phyloP scores from a whole-genome alignment of 2,329 filamentous ascomycete genomes.

The Fusarium bactridioides region DNA sequence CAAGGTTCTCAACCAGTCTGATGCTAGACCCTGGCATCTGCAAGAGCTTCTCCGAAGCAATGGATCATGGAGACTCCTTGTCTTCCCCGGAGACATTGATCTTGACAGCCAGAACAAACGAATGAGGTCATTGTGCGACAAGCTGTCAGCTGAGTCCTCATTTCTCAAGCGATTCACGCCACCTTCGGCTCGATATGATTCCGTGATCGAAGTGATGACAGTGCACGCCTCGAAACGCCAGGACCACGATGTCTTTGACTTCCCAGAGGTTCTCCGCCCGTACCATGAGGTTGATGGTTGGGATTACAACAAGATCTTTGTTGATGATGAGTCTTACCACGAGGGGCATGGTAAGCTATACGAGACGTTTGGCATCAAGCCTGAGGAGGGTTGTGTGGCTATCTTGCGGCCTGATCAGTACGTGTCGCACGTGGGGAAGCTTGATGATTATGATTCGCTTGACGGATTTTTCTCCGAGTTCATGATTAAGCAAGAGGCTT shows the following conservation, averaged over 20 bases:
- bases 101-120: neutral
- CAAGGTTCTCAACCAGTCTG: conserved; percentile 67
- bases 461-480: neutral
- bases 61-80: conserved; percentile 65
- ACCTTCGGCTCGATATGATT: conserved; percentile 20
- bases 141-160: conserved; percentile 8
- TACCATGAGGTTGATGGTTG: conserved; percentile 58
- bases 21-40: conserved; percentile 65
- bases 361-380: conserved; percentile 64
- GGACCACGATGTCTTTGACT: conserved; percentile 52
- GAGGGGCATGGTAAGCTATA: conserved; percentile 62
- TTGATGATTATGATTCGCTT: conserved; percentile 43
- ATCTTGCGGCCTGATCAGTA: conserved; percentile 74
- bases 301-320: conserved; percentile 65
- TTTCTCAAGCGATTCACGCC: neutral
- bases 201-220: conserved; percentile 66
- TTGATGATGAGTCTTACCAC: conserved; percentile 62
- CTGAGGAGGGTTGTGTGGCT: conserved; percentile 61
- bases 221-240: conserved; percentile 63
- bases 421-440: conserved; percentile 55
- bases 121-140: conserved; percentile 47
- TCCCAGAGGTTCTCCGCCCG: conserved; percentile 56
- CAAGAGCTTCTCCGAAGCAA: conserved; percentile 53
- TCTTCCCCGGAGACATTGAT: conserved; percentile 43
- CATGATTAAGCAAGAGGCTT: neutral